These are phyloP conservation scores for Pinus tabuliformis DNA, from an alignment of 75 land plant species.

Conservation along the genomic window DNA sequence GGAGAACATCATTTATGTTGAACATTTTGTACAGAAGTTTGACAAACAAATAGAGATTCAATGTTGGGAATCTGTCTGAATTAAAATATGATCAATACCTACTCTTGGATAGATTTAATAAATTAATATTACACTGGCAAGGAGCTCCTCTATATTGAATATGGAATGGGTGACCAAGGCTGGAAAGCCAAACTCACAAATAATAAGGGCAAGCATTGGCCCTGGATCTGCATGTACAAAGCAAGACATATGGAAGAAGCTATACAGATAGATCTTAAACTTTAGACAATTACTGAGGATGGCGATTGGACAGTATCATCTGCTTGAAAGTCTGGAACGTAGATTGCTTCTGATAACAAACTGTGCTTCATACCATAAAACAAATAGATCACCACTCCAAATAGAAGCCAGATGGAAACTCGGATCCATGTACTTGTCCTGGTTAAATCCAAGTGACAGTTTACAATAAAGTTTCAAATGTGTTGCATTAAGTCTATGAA, in stretches of 20 bases:
- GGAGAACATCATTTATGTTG: background rate
- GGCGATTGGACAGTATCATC: conserved; percentile 21
- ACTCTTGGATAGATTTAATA: background rate
- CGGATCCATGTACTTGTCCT: conserved; percentile 78
- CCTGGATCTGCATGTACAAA: background rate
- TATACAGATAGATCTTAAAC: background rate
- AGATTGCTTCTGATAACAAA: conserved; percentile 52
- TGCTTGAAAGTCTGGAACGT: conserved; percentile 55
- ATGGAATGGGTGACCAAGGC: background rate
- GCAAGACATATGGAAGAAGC: background rate
- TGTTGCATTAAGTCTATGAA: background rate
- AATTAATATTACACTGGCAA: conserved; percentile 1
- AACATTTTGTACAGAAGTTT: background rate
- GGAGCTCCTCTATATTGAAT: background rate
- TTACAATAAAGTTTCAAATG: background rate
- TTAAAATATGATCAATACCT: background rate
- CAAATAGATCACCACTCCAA: conserved; percentile 74
- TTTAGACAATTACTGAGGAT: too few species aligned
- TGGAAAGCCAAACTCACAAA: conserved; percentile 8
- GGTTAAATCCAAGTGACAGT: conserved; percentile 3
- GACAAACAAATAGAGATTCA: conserved; percentile 6
- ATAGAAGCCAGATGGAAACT: conserved; percentile 78
- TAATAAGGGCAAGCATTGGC: background rate
- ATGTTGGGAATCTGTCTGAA: background rate
- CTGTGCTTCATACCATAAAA: conserved; percentile 84